These are phyloP conservation scores for Pythium angustatum DNA, from an alignment of 352 stramenopile genomes.

Conservation along the genomic window DNA sequence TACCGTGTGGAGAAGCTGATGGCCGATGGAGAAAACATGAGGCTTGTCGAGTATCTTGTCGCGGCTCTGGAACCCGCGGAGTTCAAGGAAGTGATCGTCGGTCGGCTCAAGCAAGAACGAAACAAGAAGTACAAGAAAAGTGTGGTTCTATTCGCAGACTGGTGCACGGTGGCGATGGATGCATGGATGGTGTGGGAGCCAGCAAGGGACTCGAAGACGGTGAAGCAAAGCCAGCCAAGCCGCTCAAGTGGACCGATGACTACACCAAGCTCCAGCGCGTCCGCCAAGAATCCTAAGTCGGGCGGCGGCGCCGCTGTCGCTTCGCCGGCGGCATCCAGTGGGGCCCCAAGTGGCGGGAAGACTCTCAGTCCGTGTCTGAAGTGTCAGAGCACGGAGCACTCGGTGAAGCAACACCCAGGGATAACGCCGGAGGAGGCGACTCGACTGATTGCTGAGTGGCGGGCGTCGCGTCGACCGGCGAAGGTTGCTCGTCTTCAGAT, in stretches of 20 bases:
- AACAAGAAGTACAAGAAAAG: conserved; percentile 10
- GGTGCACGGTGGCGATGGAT: neutral
- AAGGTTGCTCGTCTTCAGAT: neutral
- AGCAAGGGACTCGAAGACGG: neutral
- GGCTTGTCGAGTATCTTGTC: conserved; percentile 11
- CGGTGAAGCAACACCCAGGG: neutral
- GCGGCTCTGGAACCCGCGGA: neutral
- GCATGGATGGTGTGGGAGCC: conserved; percentile 8
- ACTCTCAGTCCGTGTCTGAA: conserved; percentile 7
- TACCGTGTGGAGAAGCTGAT: neutral
- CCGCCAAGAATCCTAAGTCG: neutral
- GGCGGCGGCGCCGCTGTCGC: neutral
- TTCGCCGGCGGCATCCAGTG: neutral
- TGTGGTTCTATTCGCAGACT: neutral
- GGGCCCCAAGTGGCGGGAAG: neutral
- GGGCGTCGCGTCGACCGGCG: neutral
- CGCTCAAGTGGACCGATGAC: too few species aligned
- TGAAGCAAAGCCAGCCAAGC: too few species aligned
- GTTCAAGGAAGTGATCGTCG: neutral
- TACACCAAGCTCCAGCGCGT: too few species aligned
- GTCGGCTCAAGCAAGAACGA: neutral
- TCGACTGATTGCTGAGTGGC: neutral
- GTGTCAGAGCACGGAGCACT: conserved; percentile 1
- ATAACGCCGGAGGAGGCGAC: neutral
- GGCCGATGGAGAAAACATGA: neutral